phyloP scores from a whole-genome alignment of 2,329 filamentous ascomycete species.

The Fusarium cyanostomum region DNA sequence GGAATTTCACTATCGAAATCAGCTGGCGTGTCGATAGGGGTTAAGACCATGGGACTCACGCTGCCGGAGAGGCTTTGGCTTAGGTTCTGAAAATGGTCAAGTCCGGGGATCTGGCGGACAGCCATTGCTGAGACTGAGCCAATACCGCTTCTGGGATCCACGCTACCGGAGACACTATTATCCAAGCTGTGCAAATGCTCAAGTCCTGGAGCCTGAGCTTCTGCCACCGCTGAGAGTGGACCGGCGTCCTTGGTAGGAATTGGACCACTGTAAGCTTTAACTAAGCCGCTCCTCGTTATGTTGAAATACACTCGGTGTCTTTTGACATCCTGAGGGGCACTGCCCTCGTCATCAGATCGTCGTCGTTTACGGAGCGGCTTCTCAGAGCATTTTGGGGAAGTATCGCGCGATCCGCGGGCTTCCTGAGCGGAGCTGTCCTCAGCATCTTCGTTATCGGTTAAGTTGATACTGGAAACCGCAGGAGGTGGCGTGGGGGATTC shows the following conservation, averaged over 20 bases:
- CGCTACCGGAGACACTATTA: neutral
- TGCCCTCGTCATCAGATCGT: conserved; percentile 5
- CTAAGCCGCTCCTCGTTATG: neutral
- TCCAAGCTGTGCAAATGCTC: neutral
- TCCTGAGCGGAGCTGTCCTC: neutral
- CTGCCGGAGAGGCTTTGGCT: neutral
- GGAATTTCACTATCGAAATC: conserved; percentile 31
- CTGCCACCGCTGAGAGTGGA: neutral
- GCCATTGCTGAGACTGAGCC: neutral
- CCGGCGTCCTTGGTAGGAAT: too few relatives aligned
- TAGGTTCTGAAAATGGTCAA: neutral
- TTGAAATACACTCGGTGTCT: neutral
- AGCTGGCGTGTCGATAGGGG: neutral
- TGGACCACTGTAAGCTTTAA: too few relatives aligned
- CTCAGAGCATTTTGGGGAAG: neutral
- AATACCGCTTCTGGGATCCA: neutral
- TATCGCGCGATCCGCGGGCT: neutral
- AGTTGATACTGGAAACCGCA: neutral
- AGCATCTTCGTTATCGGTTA: neutral
- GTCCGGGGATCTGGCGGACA: neutral
- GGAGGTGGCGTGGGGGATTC: neutral
- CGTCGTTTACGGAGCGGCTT: neutral
- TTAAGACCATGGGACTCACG: conserved; percentile 3
- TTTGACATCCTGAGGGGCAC: conserved; percentile 2
- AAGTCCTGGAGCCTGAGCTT: neutral